Percentiles rank a stretch among this genome's conserved stretches.
These are phyloP conservation scores for Carex sylvatica DNA, from an alignment of 202 grass and related monocot species.

Conservation along the genomic window DNA sequence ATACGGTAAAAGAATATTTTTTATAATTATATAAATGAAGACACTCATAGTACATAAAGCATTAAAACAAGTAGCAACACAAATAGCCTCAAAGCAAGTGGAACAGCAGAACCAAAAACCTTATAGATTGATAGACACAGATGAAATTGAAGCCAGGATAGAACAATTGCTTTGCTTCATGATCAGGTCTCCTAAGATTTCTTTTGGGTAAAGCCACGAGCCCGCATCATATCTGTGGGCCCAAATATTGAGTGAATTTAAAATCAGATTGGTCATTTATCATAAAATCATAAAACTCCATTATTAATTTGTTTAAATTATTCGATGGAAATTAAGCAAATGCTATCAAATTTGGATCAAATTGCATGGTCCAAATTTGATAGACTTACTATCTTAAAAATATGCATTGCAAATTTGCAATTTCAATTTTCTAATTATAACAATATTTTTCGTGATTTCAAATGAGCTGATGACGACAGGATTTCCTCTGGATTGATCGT, in stretches of 20 bases:
- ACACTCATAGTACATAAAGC: background rate
- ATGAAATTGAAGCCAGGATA: background rate
- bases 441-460: too few species aligned
- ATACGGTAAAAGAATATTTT: background rate
- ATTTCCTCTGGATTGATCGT: too few species aligned
- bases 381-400: too few species aligned
- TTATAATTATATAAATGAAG: background rate
- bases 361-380: too few species aligned
- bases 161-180: slow-evolving; percentile 30
- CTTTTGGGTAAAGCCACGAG: background rate
- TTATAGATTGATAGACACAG: background rate
- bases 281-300: too few species aligned
- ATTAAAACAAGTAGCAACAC: background rate
- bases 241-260: background rate
- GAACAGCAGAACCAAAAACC: background rate
- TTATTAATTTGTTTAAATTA: too few species aligned
- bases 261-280: too few species aligned
- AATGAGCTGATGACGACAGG: too few species aligned
- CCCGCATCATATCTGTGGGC: slow-evolving; percentile 9
- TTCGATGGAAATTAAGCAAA: too few species aligned
- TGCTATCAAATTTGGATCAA: too few species aligned
- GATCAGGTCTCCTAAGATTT: slow-evolving; percentile 16
- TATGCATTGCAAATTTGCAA: too few species aligned
- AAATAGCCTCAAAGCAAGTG: background rate
- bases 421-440: too few species aligned